Evolutionary conservation across 257 asterid species (phyloP), one percentile per base, ranked within the genome.

Genomic region (Solanum chiquidenum): DNA sequence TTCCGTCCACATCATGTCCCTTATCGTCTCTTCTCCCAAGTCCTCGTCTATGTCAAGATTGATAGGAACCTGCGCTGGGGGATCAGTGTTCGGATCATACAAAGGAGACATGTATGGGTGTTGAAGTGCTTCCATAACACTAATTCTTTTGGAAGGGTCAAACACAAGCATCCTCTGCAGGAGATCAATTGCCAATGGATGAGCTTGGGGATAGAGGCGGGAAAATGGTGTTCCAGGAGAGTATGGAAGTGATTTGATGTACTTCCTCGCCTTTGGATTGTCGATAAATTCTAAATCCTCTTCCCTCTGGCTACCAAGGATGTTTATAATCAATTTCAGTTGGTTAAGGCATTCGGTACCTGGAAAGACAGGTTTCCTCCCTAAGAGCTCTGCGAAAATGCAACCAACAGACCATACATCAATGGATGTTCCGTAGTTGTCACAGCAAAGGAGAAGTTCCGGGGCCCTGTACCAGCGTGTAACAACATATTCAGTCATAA

Each of bases 391-490:
- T 0, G 96, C 96, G 20, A 93, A 93, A 85, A 93, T 93, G 62
- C 96, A 93, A 27, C 96, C 96, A 4, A 92, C 95, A 4, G 96
- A 92, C 96, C 96, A 93, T 23, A 92, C 92, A 38, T 93, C 96
- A 21, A 93, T 93, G 10, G 96, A 93, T 16, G 95, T 92, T 11
- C 95, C 95, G 6, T 93, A 93, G 87, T 92, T 90, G 89, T 93
- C 96, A 58, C 95, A 92, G 91, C 93, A 92, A 74, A 93, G 96
- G 49, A 93, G 96, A 58, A 93, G 95, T 90, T 93, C 96, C 0
- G 96, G 96, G 11, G 96, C 95, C 16, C 96, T 91, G 27, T 93
- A 92, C 96, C 96, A 93, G 72, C 96, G 94, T 18, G 96, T 92
- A 71, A 91, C 96, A 8, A 93, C 96, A 34, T 92, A 93, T 86